Percentiles rank a stretch among this genome's conserved stretches.
phyloP scores from a whole-genome alignment of 1,284 basidiomycete species.

The Sanguinoderma infundibulare region DNA sequence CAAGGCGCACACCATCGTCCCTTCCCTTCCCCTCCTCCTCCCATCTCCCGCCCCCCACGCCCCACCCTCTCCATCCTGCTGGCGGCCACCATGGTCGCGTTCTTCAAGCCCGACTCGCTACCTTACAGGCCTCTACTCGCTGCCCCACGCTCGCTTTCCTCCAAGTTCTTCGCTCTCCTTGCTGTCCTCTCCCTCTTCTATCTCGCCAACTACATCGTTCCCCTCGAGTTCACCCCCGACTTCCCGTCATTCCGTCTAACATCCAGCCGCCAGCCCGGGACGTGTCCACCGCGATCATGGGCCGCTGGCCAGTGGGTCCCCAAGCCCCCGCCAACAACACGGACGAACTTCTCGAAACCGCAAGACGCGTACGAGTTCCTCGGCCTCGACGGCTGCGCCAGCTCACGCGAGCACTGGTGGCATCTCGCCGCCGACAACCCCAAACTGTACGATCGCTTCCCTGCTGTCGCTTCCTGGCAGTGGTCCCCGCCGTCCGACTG shows the following conservation, averaged over 20 bases:
- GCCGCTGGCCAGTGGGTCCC: conserved; percentile 47
- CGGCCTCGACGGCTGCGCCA: conserved; percentile 63
- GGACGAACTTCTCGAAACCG: conserved; percentile 19
- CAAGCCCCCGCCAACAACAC: conserved; percentile 31
- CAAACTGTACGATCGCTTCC: conserved; percentile 54
- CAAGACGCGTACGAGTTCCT: conserved; percentile 52
- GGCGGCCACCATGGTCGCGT: conserved; percentile 17
- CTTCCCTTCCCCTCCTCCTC: background rate
- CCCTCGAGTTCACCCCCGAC: conserved; percentile 13
- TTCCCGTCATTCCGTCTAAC: conserved; percentile 12
- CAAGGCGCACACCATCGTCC: background rate
- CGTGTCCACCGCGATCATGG: conserved; percentile 50
- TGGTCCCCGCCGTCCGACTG: conserved; percentile 54
- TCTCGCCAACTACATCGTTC: conserved; percentile 21
- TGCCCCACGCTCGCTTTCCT: conserved; percentile 18
- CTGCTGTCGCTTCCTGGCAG: conserved; percentile 50
- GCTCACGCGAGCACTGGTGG: conserved; percentile 63
- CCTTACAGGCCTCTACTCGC: conserved; percentile 21
- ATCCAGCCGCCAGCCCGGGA: conserved; percentile 10
- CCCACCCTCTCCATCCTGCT: background rate
- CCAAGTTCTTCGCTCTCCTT: conserved; percentile 21
- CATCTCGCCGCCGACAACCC: conserved; percentile 57
- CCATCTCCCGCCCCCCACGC: background rate
- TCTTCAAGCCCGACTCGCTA: conserved; percentile 20
- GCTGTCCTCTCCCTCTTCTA: conserved; percentile 19